Conservation (phyloP, 805 yeast species). For the Middelhovenomyces tepae region DNA sequence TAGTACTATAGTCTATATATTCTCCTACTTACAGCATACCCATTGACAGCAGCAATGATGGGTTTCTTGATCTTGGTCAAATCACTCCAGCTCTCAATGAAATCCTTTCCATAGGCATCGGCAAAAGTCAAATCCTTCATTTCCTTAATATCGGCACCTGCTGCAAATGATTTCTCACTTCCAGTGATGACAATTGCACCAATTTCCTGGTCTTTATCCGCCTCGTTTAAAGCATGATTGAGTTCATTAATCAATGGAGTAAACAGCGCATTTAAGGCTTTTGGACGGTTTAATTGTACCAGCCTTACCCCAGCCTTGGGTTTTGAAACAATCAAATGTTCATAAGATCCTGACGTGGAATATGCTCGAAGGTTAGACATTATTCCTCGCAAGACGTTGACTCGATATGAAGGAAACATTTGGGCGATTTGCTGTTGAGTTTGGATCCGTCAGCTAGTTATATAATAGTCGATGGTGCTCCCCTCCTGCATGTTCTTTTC, state of each 20-base stretch:
- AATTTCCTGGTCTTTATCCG: conserved; percentile 30
- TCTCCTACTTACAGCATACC: conserved; percentile 31
- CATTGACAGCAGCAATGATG: conserved; percentile 46
- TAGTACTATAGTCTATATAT: conserved; percentile 6
- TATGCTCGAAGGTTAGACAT: conserved; percentile 14
- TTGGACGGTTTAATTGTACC: conserved; percentile 36
- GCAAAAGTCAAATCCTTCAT: conserved; percentile 34
- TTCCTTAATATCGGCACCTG: conserved; percentile 49
- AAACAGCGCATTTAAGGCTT: conserved; percentile 36
- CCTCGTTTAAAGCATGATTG: conserved; percentile 29
- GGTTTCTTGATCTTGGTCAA: conserved; percentile 36
- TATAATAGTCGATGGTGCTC: no score
- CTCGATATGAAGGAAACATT: no score
- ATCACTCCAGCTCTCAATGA: conserved; percentile 34
- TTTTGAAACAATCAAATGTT: conserved; percentile 31
- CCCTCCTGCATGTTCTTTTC: no score
- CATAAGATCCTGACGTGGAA: conserved; percentile 24
- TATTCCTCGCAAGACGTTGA: no score
- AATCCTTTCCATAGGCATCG: conserved; percentile 29
- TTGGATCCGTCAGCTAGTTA: no score
- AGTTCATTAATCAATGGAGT: conserved; percentile 31
- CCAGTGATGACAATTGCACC: conserved; percentile 45
- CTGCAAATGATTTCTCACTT: conserved; percentile 40
- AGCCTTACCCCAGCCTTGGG: conserved; percentile 33
- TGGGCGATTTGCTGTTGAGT: no score